Base-by-base conservation (phyloP, 345 rosid species). In the Noccaea bulbosa region DNA sequence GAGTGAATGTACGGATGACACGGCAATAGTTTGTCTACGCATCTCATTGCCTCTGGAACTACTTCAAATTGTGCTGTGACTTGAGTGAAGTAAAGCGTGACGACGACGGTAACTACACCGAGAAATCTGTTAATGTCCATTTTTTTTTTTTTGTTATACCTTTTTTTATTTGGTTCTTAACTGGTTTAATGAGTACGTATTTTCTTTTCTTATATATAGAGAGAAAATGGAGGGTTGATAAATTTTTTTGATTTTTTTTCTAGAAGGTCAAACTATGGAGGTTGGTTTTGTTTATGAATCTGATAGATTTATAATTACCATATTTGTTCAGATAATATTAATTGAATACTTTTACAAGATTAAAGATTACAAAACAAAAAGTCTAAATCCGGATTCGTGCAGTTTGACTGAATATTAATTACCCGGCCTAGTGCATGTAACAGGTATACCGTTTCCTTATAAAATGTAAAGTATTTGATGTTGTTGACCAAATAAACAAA, bases 1-100 rank as follows among this genome's bases (percentile, higher is more conserved):
- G 81, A 71, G 38, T 64, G 70, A 33, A 81, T 41, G 66, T 57
- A 83, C 0, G 81, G 74, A 27, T 72, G 65, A 77, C 92, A 89
- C 0, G 92, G 90, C 11, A 87, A 20, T 14, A 89, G 59, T 51
- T 73, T 79, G 32, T 55, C 46, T 61, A 85, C 9, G 52, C 96
- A 87, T 4, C 61, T 20, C 79, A 70, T 16, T 16, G 77, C 41
- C 7, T 39, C 35, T 12, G 49, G 1, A 5, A 9, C 50, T n/a
- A 39, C 65, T 35, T 49, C 63, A 8, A 62, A 0, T 45, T 44
- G 65, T 47, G 74, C 8, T 37, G 17, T n/a, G 8, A 11, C 62
- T 61, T 53, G 63, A 38, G 54, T 10, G 11, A 64, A 52, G 84
- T 1, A 48, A 38, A 75, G 14, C 7, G 32, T 47, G 11, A 22